phyloP scores from a whole-genome alignment of 2,329 filamentous ascomycete species.

The Emergomyces africanus region DNA sequence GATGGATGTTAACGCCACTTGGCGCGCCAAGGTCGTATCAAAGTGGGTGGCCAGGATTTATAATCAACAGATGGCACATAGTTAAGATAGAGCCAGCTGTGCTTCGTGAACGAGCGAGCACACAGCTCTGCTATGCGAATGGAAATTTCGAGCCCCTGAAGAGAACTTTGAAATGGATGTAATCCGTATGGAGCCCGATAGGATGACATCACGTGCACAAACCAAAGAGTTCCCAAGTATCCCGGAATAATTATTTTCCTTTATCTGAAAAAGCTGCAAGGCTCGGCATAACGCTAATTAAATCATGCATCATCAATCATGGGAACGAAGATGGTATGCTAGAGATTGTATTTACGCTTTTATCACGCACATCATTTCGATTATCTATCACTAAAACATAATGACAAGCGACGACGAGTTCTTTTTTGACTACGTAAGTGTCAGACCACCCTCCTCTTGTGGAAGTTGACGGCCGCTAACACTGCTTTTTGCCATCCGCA shows the following conservation, averaged over 20 bases:
- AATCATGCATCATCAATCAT: slow-evolving; percentile 2
- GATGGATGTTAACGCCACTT: not conserved
- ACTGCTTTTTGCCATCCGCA: slow-evolving; percentile 16
- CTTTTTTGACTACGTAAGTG: slow-evolving; percentile 60
- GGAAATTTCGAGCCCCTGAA: not conserved
- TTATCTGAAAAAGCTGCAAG: not conserved
- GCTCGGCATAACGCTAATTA: not conserved
- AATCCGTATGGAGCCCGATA: too few species aligned
- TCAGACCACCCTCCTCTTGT: not conserved
- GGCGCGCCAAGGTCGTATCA: not conserved
- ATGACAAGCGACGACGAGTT: slow-evolving; percentile 74
- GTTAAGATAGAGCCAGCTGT: not conserved
- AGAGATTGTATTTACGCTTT: too few species aligned
- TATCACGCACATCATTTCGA: not conserved
- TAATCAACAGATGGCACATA: not conserved
- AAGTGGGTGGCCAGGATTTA: not conserved
- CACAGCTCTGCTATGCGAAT: not conserved
- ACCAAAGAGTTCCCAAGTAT: too few species aligned
- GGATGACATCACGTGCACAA: too few species aligned
- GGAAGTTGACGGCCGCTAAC: not conserved
- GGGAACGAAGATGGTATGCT: not conserved
- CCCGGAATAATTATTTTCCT: not conserved
- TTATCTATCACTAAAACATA: slow-evolving; percentile 17
- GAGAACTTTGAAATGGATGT: too few species aligned
- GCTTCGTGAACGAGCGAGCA: not conserved